Percentiles rank a stretch among this genome's conserved stretches.
These are phyloP conservation scores for Neurospora pannonica DNA, from an alignment of 495 filamentous ascomycete genomes.

Conservation along the genomic window DNA sequence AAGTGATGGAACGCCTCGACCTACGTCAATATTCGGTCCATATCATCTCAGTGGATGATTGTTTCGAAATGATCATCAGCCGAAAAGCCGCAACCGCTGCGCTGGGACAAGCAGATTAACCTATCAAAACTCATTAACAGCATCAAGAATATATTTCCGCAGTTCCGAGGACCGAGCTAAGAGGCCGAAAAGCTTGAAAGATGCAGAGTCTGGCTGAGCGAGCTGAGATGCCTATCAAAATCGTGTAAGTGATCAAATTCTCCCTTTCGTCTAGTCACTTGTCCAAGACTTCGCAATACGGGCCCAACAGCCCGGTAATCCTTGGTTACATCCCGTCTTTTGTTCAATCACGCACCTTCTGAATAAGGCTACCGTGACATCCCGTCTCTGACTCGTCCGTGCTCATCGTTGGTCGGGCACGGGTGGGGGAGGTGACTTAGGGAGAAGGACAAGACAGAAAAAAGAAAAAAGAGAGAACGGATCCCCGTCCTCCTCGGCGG, in stretches of 20 bases:
- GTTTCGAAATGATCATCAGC: not conserved
- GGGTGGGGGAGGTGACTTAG: not conserved
- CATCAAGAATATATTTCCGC: not conserved
- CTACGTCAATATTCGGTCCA: not conserved
- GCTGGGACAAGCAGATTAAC: not conserved
- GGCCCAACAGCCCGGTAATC: not conserved
- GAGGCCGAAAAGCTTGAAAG: not conserved
- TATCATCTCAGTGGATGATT: not conserved
- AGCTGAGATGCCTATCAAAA: not conserved
- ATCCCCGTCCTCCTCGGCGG: not conserved
- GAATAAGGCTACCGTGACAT: not conserved
- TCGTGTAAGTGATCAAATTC: not conserved
- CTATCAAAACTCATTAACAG: not conserved
- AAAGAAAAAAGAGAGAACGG: not conserved
- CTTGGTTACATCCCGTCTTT: not conserved
- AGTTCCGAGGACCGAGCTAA: not conserved
- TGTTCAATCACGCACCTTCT: not conserved
- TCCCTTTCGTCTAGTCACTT: not conserved
- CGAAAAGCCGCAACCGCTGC: not conserved
- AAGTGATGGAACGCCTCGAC: not conserved
- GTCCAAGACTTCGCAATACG: not conserved
- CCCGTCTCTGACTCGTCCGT: not conserved
- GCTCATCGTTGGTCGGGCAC: not conserved
- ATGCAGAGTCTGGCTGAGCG: not conserved
- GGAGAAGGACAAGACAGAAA: not conserved